phyloP scores from a whole-genome alignment of 768 basidiomycete species.

The Podaxis rugospora region DNA sequence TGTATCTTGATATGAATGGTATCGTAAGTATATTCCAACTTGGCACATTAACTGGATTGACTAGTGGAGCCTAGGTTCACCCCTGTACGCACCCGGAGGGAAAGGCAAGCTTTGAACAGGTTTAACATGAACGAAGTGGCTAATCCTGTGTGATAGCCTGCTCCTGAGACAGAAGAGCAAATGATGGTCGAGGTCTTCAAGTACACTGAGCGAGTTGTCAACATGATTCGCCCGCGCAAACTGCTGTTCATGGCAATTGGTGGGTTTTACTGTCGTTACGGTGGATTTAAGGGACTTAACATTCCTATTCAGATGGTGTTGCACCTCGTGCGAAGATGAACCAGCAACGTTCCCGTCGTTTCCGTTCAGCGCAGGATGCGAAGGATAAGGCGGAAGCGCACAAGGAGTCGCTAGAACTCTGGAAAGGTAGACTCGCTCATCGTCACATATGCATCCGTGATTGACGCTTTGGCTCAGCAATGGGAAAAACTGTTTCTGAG shows the following conservation, averaged over 20 bases:
- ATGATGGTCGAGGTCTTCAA: conserved; percentile 99
- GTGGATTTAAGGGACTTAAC: not conserved
- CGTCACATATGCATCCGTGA: not conserved
- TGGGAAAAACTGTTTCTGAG: conserved; percentile 84
- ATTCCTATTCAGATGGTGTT: conserved; percentile 69
- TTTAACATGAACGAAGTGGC: not conserved
- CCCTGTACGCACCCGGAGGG: conserved; percentile 99
- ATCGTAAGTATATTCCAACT: conserved; percentile 57
- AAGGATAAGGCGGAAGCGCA: conserved; percentile 89
- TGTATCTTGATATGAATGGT: conserved; percentile 99
- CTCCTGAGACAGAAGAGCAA: conserved; percentile 96
- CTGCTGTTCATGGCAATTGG: conserved; percentile 98
- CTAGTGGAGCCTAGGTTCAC: conserved; percentile 60
- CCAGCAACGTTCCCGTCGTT: conserved; percentile 95
- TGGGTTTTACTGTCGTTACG: conserved; percentile 28
- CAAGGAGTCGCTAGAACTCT: conserved; percentile 75
- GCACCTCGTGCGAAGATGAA: conserved; percentile 99
- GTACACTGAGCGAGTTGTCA: conserved; percentile 95
- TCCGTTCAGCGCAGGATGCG: conserved; percentile 92
- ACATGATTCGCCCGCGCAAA: conserved; percentile 94
- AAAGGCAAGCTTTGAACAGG: conserved; percentile 46
- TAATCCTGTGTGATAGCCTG: conserved; percentile 48
- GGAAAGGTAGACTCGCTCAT: conserved; percentile 59
- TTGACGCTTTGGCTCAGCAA: conserved; percentile 43
- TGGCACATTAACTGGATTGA: not conserved